Base-by-base conservation (phyloP, 2,329 filamentous ascomycete species). In the Aspergillus luchuensis region DNA sequence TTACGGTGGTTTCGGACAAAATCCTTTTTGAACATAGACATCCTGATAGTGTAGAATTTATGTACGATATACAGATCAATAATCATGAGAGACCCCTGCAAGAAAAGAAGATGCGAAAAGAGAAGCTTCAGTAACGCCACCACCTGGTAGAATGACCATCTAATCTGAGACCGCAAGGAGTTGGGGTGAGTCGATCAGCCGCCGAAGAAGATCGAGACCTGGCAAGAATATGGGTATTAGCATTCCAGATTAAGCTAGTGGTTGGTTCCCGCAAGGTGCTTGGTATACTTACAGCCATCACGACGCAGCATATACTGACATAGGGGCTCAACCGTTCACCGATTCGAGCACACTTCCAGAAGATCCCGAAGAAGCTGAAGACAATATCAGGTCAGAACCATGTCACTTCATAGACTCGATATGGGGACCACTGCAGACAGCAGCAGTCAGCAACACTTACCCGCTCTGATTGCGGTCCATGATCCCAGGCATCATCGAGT, bases 331-430 rank as follows among this genome's bases (percentile, higher is more conserved):
- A 76, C 65, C 95, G 82, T 81, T 99, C 95, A 39, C 95, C 95
- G 74, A 99, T 88, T 66, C 95, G 85, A 25, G 95, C 95, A 65
- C 88, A 92, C 79, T 98, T 97, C 95, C 95, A 99, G 75, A 98
- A 96, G 63, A 96, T 89, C 56, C 92, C 91, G 69, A 92, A 86
- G 54, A 92, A 80, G 13, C 90, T 92, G 47, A 10, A 23, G 10
- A 33, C 1, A 36, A 25, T 2, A 13, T 23, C 43, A 56, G 21
- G 11, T 47, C 25, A 43, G 36, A 17, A 25, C 23, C n/a, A 23
- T 21, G 19, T 38, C 19, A 21, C n/a, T 50, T 39, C 8, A 25
- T 19, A 21, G 39, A 39, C 10, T 23, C 43, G 36, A 39, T 8
- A 41, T 15, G 36, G 58, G 28, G 39, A 7, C 21, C 48, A n/a